Base-by-base conservation (phyloP, 1,139 yeast species). In the Cylindricascospora bacillispora region DNA sequence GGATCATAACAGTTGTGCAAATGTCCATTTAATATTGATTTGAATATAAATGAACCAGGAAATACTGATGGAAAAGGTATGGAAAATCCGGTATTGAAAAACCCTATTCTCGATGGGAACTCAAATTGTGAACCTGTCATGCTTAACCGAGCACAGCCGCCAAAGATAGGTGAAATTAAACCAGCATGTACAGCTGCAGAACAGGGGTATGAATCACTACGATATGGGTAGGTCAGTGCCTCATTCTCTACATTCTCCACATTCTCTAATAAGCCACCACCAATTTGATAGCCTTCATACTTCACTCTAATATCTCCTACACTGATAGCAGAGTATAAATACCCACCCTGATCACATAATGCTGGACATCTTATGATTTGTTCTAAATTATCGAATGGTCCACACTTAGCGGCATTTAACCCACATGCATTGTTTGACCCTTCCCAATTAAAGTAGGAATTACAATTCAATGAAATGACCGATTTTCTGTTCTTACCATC, bases 111-210 rank as follows among this genome's bases (percentile, higher is more conserved):
- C 0, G 73, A 51, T 0, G 60, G 59, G 42, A 76, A 82, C 1
- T 46, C 43, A 2, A 53, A 33, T 41, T 71, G 75, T 1, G 62
- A 49, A 0, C 89, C 86, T 3, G 59, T 49, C 51, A 73, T 74
- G 5, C 73, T 59, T 4, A 83, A 42, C 28, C 70, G 59, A 1
- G 85, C 86, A 51, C 93, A 78, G 0, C 97, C 97, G 2, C 98
- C 98, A 37, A 59, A 59, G 25, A 64, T 50, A 14, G 89, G 77
- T 1, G 92, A 74, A 1, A 85, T 58, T 1, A 74, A 47, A 1
- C 95, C 95, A 2, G 86, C 76, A 52, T 86, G 95, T 3, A 80
- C 71, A 0, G 93, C 97, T 1, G 95, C 77, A 0, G 86, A 92
- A 54, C 98, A 89, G 0, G 89, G 75, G 47, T 63, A 85, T 1